Conservation (phyloP, 208 protist species). For the Acanthamoeba quina region DNA sequence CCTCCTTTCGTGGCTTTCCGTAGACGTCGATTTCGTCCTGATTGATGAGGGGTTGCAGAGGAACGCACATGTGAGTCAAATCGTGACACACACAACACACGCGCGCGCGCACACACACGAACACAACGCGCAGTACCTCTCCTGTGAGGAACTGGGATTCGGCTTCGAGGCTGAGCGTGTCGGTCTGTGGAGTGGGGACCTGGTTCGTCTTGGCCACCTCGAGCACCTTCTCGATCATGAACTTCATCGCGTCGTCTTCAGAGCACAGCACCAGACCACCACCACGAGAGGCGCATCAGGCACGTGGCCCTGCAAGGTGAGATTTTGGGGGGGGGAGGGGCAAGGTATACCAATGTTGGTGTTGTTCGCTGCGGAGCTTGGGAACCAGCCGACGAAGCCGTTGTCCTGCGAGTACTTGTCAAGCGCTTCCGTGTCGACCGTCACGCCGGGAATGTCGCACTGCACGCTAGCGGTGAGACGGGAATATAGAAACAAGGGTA, state of each 20-base stretch:
- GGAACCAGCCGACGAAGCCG: conserved; percentile 70
- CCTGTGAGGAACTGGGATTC: conserved; percentile 33
- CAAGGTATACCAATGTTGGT: conserved; percentile 63
- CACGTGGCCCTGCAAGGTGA: background rate
- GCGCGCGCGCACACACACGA: background rate
- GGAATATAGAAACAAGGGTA: no score
- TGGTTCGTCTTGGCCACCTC: conserved; percentile 66
- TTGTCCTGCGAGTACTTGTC: conserved; percentile 39
- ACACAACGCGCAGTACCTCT: background rate
- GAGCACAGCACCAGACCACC: background rate
- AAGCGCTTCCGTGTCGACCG: conserved; percentile 23
- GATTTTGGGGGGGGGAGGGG: background rate
- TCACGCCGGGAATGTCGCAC: conserved; percentile 68
- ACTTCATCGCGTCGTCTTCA: conserved; percentile 70
- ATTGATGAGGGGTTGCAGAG: no score
- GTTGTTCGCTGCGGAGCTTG: conserved; percentile 46
- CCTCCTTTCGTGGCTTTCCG: conserved; percentile 37
- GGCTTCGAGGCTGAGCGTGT: conserved; percentile 21
- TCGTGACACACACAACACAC: background rate
- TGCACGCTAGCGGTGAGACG: no score
- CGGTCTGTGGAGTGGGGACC: background rate
- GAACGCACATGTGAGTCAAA: background rate
- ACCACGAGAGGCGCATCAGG: background rate
- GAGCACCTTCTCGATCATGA: conserved; percentile 59
- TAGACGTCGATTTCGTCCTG: conserved; percentile 2